Percentiles rank a stretch among this genome's conserved stretches.
phyloP scores from a whole-genome alignment of 2,329 filamentous ascomycete genomes.

The Pseudocercospora musae region DNA sequence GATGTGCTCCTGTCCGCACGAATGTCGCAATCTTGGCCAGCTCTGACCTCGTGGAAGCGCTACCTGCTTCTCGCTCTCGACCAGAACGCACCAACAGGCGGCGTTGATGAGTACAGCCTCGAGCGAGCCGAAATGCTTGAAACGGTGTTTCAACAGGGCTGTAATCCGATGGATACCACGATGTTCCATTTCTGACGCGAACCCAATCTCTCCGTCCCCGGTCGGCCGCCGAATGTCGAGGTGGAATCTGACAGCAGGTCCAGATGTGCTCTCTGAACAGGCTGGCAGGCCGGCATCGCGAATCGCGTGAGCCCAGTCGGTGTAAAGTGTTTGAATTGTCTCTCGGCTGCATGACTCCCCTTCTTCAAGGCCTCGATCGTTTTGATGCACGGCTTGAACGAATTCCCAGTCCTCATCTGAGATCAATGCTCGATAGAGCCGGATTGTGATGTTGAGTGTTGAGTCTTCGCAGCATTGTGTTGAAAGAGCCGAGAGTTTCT shows the following conservation, averaged over 20 bases:
- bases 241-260: background rate
- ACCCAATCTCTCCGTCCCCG: background rate
- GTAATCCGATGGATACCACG: background rate
- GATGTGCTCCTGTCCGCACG: background rate
- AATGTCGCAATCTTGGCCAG: background rate
- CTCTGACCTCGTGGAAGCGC: background rate
- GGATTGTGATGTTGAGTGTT: background rate
- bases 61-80: background rate
- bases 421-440: background rate
- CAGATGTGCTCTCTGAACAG: background rate
- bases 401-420: background rate
- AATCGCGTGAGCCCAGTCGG: background rate
- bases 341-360: background rate
- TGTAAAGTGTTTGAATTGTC: background rate
- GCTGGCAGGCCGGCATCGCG: background rate
- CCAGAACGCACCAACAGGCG: background rate
- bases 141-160: background rate
- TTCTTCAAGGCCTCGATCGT: background rate
- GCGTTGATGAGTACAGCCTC: background rate
- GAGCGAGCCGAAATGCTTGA: background rate
- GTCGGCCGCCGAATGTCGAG: background rate
- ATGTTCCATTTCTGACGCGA: background rate
- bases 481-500: background rate
- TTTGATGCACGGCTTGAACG: background rate
- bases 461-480: background rate